Evolutionary conservation across 2,329 filamentous ascomycete genomes (phyloP), one percentile per base, ranked within the genome.

Genomic region (Biscogniauxia marginata): DNA sequence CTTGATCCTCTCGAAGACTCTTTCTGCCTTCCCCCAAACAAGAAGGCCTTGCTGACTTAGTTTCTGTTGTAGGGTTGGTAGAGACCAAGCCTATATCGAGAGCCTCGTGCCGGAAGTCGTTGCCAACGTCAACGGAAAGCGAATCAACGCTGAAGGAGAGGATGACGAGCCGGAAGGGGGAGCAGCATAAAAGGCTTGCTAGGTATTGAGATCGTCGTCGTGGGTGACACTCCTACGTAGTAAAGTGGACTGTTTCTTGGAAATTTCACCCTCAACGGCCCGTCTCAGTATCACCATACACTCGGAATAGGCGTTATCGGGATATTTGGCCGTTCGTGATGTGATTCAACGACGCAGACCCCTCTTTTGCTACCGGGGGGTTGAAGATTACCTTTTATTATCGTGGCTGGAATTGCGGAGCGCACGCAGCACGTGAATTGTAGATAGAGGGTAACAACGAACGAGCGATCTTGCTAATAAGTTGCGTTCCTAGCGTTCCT

Each of bases 61-160:
- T n/a, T 39, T 16, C 9, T 5, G 30, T 39, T 16, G 30, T 6
- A 39, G 30, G 13, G 93, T 97, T 19, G 84, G 85, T 63, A 86
- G 85, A 63, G 89, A 97, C 69, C 79, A 82, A 63, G 86, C 83
- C 21, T 93, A 84, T 65, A 82, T 98, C 70, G 91, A 96, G 71
- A 86, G 85, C 50, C 74, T 97, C 59, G 83, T 96, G 13, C 75
- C 81, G 0, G 91, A 96, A 70, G 90, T 96, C 3, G 84, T 90
- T 69, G 76, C 84, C 70, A 87, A 88, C 52, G 87, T 96, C 4
- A 75, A 91, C 63, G 93, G 93, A 3, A 80, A 79, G 65, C 80
- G 87, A 50, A 84, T 96, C 9, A 65, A 74, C 23, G 79, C 81
- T 22, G 93, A 97, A 71, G 90, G 88, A 58, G 87, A 91, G 68